Evolutionary conservation across 805 yeast genomes (phyloP).

Genomic region (Metschnikowia drakensbergensis): DNA sequence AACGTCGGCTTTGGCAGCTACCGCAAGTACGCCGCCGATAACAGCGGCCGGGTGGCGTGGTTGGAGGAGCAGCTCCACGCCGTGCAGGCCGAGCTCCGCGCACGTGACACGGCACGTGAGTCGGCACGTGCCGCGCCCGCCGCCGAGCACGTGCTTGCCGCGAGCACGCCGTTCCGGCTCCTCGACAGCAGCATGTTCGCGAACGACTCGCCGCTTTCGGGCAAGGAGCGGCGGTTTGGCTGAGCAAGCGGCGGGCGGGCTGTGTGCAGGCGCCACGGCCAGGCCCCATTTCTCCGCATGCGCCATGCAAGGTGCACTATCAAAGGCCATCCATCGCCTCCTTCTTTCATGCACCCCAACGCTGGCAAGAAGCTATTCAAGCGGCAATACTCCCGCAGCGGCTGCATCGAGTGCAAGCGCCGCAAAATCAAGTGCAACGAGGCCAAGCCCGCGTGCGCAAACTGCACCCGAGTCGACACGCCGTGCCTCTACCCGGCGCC

Average conservation of each 20-base stretch:
- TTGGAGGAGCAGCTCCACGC: constrained; percentile 2
- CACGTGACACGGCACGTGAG: too few relatives aligned
- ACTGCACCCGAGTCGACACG: constrained; percentile 12
- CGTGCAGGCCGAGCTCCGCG: neutral
- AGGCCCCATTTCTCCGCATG: neutral
- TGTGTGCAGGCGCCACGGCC: neutral
- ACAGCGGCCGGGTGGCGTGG: constrained; percentile 2
- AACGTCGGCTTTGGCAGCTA: constrained; percentile 26
- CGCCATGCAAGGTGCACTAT: neutral
- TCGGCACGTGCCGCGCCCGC: too few relatives aligned
- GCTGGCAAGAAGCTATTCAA: constrained; percentile 7
- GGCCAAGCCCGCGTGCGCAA: constrained; percentile 17
- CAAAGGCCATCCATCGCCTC: neutral
- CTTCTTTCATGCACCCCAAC: neutral
- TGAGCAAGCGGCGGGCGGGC: neutral
- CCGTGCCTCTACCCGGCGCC: constrained; percentile 16
- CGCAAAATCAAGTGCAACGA: constrained; percentile 21
- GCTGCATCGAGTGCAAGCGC: constrained; percentile 21
- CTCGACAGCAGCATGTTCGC: constrained; percentile 9
- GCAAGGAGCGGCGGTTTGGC: constrained; percentile 3
- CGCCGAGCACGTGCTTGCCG: neutral
- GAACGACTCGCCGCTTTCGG: constrained; percentile 9
- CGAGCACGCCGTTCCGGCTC: constrained; percentile 10
- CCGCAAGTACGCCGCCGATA: constrained; percentile 5
- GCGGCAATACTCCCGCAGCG: constrained; percentile 18